Percentiles rank a stretch among this genome's conserved stretches.
Conservation (phyloP, 2,329 filamentous ascomycete species). For the Spiromastix sp. region DNA sequence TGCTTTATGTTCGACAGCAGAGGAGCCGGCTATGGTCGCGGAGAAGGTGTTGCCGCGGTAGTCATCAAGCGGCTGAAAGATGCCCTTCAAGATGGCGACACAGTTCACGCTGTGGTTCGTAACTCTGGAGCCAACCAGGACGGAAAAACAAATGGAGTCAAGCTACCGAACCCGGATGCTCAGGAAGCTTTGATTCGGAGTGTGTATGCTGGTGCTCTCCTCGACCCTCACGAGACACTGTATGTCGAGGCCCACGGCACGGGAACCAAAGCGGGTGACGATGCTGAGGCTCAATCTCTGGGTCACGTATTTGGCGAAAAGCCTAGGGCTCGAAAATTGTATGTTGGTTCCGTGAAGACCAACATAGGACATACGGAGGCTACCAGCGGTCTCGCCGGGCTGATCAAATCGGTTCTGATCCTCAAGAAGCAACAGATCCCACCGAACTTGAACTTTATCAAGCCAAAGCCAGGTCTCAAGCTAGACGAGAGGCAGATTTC, state of each 20-base stretch:
- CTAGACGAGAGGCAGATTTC: constrained; percentile 3
- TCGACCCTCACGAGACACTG: constrained; percentile 49
- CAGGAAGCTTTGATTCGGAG: constrained; percentile 18
- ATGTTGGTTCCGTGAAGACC: constrained; percentile 16
- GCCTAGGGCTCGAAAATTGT: not conserved
- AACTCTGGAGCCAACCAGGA: constrained; percentile 35
- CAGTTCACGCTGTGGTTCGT: constrained; percentile 33
- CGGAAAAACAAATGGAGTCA: constrained; percentile 31
- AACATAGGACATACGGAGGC: constrained; percentile 21
- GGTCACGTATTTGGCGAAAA: not conserved
- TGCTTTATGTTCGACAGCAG: constrained; percentile 41
- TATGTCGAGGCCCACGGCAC: constrained; percentile 80
- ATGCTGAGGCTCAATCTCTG: constrained; percentile 24
- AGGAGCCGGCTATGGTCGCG: constrained; percentile 46
- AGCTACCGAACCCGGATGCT: constrained; percentile 20
- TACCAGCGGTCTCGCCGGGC: constrained; percentile 17
- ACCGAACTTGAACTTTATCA: constrained; percentile 14
- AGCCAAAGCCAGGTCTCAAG: not conserved
- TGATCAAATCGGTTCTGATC: constrained; percentile 17
- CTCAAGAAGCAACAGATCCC: constrained; percentile 16
- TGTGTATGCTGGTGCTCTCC: constrained; percentile 15
- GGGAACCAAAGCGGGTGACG: constrained; percentile 67
- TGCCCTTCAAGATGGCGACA: constrained; percentile 41
- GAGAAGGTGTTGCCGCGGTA: constrained; percentile 39
- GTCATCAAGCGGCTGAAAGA: constrained; percentile 42